Base-by-base conservation (phyloP, 768 basidiomycete species). In the Paxillus ammoniavirescens region DNA sequence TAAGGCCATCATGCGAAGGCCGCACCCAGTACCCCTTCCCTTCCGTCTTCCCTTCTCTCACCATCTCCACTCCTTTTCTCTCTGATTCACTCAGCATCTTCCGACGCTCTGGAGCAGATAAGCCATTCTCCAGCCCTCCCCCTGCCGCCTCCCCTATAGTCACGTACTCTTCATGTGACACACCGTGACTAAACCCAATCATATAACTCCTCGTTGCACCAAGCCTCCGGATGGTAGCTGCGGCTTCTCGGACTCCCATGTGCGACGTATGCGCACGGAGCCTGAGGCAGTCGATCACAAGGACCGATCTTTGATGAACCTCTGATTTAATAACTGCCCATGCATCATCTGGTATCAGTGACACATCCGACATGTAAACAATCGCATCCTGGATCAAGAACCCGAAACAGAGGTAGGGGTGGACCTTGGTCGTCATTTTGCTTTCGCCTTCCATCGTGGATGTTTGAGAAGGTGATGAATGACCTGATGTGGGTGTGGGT, bases 291-390 rank as follows among this genome's bases (percentile, higher is more conserved):
- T 96, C 93, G 37, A 93, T 75, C 46, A 93, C 80, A 54, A 89
- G 75, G 23, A 90, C 77, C 2, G 84, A 75, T 49, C 68, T 62
- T 17, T 54, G 68, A 21, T 52, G 57, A 30, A 52, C 47, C 4
- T 57, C 60, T 13, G 55, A 59, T 33, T 66, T 58, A 48, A 86
- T 70, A 47, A 83, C 61, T 17, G 68, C 62, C 89, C 89, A 91
- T 38, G 83, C 80, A 35, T 81, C 77, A 8, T 87, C 82, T 2
- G 93, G 92, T 50, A 96, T 89, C 60, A 80, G 72, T 8, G 88
- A 91, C 40, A 87, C 89, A 67, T 97, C 94, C 26, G 88, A 87
- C 54, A 96, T 77, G 72, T 95, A 95, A 13, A 83, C 74, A 43
- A 95, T 70, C 30, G 78, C 71, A 35, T 86, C 73, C 61, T 86